phyloP scores from a whole-genome alignment of 768 basidiomycete species.

The Leccinum disarticulatum region DNA sequence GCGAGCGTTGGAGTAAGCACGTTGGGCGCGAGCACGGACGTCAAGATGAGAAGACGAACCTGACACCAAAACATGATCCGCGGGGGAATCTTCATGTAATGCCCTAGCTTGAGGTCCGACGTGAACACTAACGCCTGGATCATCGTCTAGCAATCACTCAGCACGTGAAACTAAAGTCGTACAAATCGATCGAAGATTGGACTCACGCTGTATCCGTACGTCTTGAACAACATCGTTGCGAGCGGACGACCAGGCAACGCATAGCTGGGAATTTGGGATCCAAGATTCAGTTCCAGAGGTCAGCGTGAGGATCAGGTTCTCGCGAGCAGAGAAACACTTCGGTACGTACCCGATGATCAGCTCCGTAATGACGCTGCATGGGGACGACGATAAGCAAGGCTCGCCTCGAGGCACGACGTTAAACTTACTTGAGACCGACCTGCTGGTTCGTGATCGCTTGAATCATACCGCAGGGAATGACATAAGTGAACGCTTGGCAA shows the following conservation, averaged over 20 bases:
- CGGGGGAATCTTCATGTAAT: slow-evolving; percentile 64
- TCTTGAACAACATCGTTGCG: slow-evolving; percentile 88
- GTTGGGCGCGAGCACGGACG: neutral
- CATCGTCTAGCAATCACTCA: slow-evolving; percentile 27
- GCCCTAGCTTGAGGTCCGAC: slow-evolving; percentile 77
- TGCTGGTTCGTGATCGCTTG: slow-evolving; percentile 80
- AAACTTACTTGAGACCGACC: slow-evolving; percentile 55
- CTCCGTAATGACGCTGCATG: slow-evolving; percentile 66
- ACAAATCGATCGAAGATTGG: neutral
- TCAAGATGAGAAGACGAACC: slow-evolving; percentile 12
- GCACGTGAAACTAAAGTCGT: neutral
- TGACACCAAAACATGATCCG: slow-evolving; percentile 72
- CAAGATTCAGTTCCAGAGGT: neutral
- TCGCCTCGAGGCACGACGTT: neutral
- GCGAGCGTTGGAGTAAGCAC: neutral
- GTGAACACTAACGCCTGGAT: slow-evolving; percentile 61
- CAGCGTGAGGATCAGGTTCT: neutral
- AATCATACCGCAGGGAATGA: slow-evolving; percentile 57
- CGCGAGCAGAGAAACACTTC: neutral
- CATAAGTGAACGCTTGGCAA: slow-evolving; percentile 40
- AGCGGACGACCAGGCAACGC: slow-evolving; percentile 74
- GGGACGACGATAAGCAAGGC: slow-evolving; percentile 1
- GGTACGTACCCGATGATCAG: slow-evolving; percentile 58
- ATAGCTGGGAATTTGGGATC: slow-evolving; percentile 37
- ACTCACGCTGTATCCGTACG: slow-evolving; percentile 66